Conservation (phyloP, 352 stramenopile species). For the Phytophthora podocarpi region DNA sequence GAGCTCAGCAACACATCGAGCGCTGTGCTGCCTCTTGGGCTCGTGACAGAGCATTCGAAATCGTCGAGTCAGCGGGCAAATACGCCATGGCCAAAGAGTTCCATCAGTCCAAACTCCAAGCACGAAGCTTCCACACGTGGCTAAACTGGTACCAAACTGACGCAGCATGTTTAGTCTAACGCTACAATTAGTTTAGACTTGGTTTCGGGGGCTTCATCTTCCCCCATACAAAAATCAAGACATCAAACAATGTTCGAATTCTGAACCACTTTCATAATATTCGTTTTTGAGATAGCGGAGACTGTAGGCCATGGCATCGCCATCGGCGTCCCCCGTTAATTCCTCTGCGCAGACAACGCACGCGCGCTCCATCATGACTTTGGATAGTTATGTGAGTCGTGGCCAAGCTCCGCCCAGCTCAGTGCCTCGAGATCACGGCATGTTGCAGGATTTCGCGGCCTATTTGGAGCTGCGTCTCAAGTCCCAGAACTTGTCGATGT, state of each 20-base stretch:
- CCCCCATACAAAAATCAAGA: background rate
- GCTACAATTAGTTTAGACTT: background rate
- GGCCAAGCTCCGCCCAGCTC: slow-evolving; percentile 29
- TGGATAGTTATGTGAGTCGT: slow-evolving; percentile 33
- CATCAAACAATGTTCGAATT: background rate
- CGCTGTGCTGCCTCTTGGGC: background rate
- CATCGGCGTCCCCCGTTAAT: background rate
- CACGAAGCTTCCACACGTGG: slow-evolving; percentile 22
- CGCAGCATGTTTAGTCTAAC: background rate
- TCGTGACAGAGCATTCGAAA: slow-evolving; percentile 4
- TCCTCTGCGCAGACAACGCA: background rate
- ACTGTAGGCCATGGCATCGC: slow-evolving; percentile 7
- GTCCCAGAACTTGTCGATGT: slow-evolving; percentile 48
- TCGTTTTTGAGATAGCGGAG: background rate
- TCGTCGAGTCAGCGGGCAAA: slow-evolving; percentile 47
- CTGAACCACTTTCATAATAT: too few species aligned
- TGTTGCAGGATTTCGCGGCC: slow-evolving; percentile 57
- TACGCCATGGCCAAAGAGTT: slow-evolving; percentile 55
- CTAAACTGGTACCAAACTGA: slow-evolving; percentile 15
- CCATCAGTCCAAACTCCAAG: slow-evolving; percentile 35
- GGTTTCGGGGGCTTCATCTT: background rate
- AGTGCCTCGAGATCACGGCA: slow-evolving; percentile 35
- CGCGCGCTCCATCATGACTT: slow-evolving; percentile 26
- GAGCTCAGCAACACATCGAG: slow-evolving; percentile 16
- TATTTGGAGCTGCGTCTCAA: slow-evolving; percentile 59